Percentiles rank a stretch among this genome's conserved stretches.
These are phyloP conservation scores for Epichloe hybrida DNA, from an alignment of 2,329 filamentous ascomycete species.

Conservation along the genomic window DNA sequence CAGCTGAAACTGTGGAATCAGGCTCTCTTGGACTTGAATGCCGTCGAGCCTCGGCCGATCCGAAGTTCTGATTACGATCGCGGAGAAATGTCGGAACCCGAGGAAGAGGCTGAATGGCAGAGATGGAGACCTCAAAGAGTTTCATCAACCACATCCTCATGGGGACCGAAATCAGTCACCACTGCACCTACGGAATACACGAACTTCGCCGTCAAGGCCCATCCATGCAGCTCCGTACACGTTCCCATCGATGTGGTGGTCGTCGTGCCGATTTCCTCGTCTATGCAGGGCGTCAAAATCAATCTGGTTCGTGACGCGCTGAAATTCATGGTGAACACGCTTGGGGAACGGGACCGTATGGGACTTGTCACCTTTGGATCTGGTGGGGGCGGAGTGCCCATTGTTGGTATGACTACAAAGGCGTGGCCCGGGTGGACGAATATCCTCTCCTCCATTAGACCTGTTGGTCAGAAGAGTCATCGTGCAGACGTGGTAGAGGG, in stretches of 20 bases:
- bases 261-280: slow-evolving; percentile 92
- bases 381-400: slow-evolving; percentile 78
- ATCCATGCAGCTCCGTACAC: slow-evolving; percentile 47
- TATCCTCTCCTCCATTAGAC: slow-evolving; percentile 74
- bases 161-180: slow-evolving; percentile 69
- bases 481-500: slow-evolving; percentile 95
- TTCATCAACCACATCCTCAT: slow-evolving; percentile 71
- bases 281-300: slow-evolving; percentile 99
- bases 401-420: slow-evolving; percentile 98
- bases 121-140: slow-evolving; percentile 52
- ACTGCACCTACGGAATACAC: slow-evolving; percentile 92
- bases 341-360: slow-evolving; percentile 92
- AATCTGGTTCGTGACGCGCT: slow-evolving; percentile 84
- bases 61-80: slow-evolving; percentile 68
- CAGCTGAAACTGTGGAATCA: slow-evolving; percentile 87
- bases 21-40: slow-evolving; percentile 71
- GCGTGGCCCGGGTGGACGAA: slow-evolving; percentile 85
- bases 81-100: slow-evolving; percentile 62
- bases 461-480: slow-evolving; percentile 91
- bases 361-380: slow-evolving; percentile 94
- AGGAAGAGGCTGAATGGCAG: slow-evolving; percentile 74
- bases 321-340: slow-evolving; percentile 76
- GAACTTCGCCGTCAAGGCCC: slow-evolving; percentile 43
- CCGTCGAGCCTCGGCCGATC: slow-evolving; percentile 47
- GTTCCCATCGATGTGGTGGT: slow-evolving; percentile 92